Percentiles rank a stretch among this genome's conserved stretches.
These are phyloP conservation scores for Lotmaria passim DNA, from an alignment of 208 protist species.

Conservation along the genomic window DNA sequence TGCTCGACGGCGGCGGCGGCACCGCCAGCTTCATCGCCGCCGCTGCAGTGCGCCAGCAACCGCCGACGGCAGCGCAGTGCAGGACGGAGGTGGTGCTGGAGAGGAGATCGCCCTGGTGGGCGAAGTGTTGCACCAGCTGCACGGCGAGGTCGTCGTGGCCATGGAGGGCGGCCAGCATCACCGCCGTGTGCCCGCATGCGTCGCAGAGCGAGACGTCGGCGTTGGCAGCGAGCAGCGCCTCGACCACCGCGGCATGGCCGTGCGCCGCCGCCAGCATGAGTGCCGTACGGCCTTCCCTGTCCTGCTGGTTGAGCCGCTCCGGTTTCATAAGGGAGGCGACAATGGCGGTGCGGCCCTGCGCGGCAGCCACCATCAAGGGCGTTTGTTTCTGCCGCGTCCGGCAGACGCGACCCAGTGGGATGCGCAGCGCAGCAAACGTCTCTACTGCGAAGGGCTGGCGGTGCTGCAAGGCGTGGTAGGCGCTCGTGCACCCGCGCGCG, in stretches of 20 bases:
- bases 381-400: slow-evolving; percentile 56
- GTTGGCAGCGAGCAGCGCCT: slow-evolving; percentile 67
- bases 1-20: slow-evolving; percentile 12
- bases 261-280: slow-evolving; percentile 73
- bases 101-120: slow-evolving; percentile 41
- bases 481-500: slow-evolving; percentile 51
- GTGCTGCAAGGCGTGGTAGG: slow-evolving; percentile 76
- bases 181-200: slow-evolving; percentile 63
- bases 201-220: slow-evolving; percentile 52
- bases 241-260: slow-evolving; percentile 60
- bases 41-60: slow-evolving; percentile 49
- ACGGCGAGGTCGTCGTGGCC: slow-evolving; percentile 75
- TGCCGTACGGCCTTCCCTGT: slow-evolving; percentile 62
- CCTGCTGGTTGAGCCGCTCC: slow-evolving; percentile 44
- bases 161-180: slow-evolving; percentile 61
- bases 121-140: slow-evolving; percentile 67
- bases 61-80: slow-evolving; percentile 76
- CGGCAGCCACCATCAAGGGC: slow-evolving; percentile 73
- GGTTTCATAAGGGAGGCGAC: slow-evolving; percentile 54
- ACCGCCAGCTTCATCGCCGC: slow-evolving; percentile 39
- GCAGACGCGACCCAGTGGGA: slow-evolving; percentile 58
- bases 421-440: slow-evolving; percentile 50
- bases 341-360: slow-evolving; percentile 36
- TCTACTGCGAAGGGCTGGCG: slow-evolving; percentile 40
- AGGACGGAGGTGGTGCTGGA: slow-evolving; percentile 63